Conservation (phyloP, 1,284 basidiomycete genomes). For the Porodaedalea pini region DNA sequence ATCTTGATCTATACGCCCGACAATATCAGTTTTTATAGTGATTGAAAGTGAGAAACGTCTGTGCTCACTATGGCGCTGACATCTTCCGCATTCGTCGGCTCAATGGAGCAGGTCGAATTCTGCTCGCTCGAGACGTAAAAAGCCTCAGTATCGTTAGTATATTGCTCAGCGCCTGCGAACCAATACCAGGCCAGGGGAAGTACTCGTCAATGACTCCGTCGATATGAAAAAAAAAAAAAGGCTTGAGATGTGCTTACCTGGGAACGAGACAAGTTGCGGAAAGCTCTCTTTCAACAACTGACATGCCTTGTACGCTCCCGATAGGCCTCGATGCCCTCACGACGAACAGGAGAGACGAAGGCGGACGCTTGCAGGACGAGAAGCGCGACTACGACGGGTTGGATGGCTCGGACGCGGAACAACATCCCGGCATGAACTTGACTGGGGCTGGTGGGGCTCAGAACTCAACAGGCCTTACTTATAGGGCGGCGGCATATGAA, state of each 20-base stretch:
- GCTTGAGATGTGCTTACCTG: slow-evolving; percentile 1
- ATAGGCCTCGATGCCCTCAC: background rate
- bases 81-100: slow-evolving; percentile 13
- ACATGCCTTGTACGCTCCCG: slow-evolving; percentile 7
- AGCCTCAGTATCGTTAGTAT: slow-evolving; percentile 13
- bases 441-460: too few species aligned
- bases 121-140: slow-evolving; percentile 12
- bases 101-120: slow-evolving; percentile 18
- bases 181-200: too few species aligned
- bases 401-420: too few species aligned
- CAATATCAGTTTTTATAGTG: background rate
- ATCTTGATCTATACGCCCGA: slow-evolving; percentile 5
- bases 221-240: background rate
- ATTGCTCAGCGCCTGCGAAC: slow-evolving; percentile 16
- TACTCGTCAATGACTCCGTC: background rate
- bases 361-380: background rate
- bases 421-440: too few species aligned
- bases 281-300: slow-evolving; percentile 7
- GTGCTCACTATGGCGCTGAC: slow-evolving; percentile 14
- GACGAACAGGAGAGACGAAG: background rate
- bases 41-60: background rate
- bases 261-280: slow-evolving; percentile 13
- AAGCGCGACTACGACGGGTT: background rate
- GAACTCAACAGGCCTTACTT: too few species aligned
- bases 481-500: too few species aligned